Evolutionary conservation across 139 green algal species (phyloP).

Genomic region (Chlamydomonas incerta): DNA sequence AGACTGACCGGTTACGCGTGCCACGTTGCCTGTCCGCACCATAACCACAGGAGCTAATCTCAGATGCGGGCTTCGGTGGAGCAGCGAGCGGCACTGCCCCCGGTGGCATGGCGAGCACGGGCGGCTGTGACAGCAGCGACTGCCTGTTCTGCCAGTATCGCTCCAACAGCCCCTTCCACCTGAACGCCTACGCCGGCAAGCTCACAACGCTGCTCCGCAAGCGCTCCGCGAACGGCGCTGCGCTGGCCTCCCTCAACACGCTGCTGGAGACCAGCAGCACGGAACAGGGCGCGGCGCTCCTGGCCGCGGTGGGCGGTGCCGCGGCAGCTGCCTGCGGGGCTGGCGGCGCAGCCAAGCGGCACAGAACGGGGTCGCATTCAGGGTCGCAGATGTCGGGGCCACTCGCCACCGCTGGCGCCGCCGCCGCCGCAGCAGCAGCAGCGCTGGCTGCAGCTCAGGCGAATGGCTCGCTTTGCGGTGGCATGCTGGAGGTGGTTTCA

Average conservation of each 20-base stretch:
- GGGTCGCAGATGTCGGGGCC: neutral
- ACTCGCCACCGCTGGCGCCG: neutral
- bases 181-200: conserved; percentile 37
- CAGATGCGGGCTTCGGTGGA: too few relatives aligned
- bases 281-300: neutral
- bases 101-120: neutral
- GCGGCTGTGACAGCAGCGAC: conserved; percentile 53
- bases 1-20: too few relatives aligned
- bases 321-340: neutral
- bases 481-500: too few relatives aligned
- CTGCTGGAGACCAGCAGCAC: neutral
- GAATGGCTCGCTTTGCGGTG: too few relatives aligned
- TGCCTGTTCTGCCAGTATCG: conserved; percentile 52
- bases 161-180: conserved; percentile 32
- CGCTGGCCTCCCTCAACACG: neutral
- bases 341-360: neutral
- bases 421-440: too few relatives aligned
- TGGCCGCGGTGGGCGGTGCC: neutral
- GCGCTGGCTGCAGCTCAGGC: too few relatives aligned
- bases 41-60: too few relatives aligned
- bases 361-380: neutral
- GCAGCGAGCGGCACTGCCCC: too few relatives aligned
- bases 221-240: neutral
- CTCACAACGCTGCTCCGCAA: conserved; percentile 29
- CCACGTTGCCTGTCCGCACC: too few relatives aligned